Base-by-base conservation (phyloP, 2,329 filamentous ascomycete species). In the Aspergillus fumigatiaffinis region DNA sequence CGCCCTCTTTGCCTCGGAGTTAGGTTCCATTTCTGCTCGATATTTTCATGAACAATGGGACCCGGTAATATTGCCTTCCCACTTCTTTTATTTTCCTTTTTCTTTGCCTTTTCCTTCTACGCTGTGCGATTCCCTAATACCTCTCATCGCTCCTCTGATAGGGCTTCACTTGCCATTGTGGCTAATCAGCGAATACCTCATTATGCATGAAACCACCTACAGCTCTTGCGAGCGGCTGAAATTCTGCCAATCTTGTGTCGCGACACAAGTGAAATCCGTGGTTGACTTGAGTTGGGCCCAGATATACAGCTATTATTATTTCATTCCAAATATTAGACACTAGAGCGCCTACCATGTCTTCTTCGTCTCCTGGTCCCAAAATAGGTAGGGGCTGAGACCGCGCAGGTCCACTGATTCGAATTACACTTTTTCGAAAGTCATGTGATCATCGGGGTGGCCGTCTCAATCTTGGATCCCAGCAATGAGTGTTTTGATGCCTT, bases 401-500 rank as follows among this genome's bases (percentile, higher is more conserved):
- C n/a, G 10, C 17, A 4, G 3, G n/a, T 10, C 41, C n/a, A 44
- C 20, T 23, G 21, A 4, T 20, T n/a, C 41, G n/a, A 44, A 21
- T 20, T 10, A 44, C n/a, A 44, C 41, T 4, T 23, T 23, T 48
- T 54, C 47, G 55, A 23, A 28, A 50, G n/a, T 29, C 17, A 51
- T 23, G 47, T 46, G 50, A 26, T 52, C 41, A 47, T 35, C 48
- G 44, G 25, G 46, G 25, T 29, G 26, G 25, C 8, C 21, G 26
- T 32, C 41, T 61, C 56, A 69, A 49, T 51, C 59, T 35, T 71
- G 66, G 52, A 71, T 63, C 3, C 77, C 77, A 23, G 69, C 70
- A 66, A 80, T 80, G 35, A 80, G 67, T 7, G 76, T 78, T 62
- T 80, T 80, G 56, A 80, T 79, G 3, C 77, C 77, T 78, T 94